Evolutionary conservation across 2,329 filamentous ascomycete genomes (phyloP), one percentile per base, ranked within the genome.

Genomic region (Talaromyces sp.): DNA sequence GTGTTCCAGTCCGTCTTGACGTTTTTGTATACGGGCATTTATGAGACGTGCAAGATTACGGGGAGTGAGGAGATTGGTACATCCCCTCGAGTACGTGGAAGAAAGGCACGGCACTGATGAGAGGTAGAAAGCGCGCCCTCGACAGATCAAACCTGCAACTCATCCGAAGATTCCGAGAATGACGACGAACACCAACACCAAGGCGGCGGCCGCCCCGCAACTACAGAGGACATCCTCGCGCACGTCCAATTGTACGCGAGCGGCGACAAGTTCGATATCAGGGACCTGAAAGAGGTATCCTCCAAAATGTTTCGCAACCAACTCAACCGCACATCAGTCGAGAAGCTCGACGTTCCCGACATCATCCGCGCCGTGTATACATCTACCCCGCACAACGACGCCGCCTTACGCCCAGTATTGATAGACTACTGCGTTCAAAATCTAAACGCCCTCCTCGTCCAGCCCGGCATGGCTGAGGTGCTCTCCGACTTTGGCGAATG

Each of bases 301-400:
- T 62, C 62, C 16, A 64, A 66, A 35, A 66, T 66, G 65, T 66
- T 66, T 43, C 65, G 65, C 27, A 66, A 66, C 52, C 65, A 66
- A 33, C 43, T 66, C 24, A 57, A 57, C n/a, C 61, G 62, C 31
- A 66, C 65, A 1, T 48, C 62, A 24, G 61, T 61, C 27, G 65
- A 64, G 13, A 57, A 66, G 5, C 58, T 66, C 14, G 31, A 64
- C 43, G 13, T 66, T 2, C 57, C 62, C 1, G 24, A 39, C 10
- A 66, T 66, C 24, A 59, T 66, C 35, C 65, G 62, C 19, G 58
- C 50, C n/a, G 65, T 66, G 31, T 66, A 64, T 52, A 63, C 61
- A 2, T 64, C 39, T 13, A 66, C 65, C 4, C 50, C 61, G 37
- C 50, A 58, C 45, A 66, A 64, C 48, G 65, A 66, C 43, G 50